These are phyloP conservation scores for Aspergillus nomiae DNA, from an alignment of 2,329 filamentous ascomycete genomes.

Conservation along the genomic window DNA sequence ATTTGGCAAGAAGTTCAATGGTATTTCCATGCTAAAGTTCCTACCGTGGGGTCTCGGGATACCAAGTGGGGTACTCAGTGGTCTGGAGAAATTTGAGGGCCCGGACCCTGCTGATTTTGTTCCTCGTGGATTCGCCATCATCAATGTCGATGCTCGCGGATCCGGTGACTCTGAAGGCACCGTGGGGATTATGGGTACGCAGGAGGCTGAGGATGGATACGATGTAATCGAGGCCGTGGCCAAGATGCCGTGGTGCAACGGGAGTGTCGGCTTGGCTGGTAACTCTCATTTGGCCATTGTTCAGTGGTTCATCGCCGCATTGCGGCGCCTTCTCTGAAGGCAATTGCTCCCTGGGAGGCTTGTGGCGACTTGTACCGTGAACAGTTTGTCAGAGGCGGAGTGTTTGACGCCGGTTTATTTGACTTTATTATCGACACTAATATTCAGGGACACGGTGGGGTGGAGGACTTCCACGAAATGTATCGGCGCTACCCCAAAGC, in stretches of 20 bases:
- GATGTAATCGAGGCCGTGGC: constrained; percentile 18
- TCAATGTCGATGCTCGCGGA: constrained; percentile 1
- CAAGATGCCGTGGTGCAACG: constrained; percentile 15
- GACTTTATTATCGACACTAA: constrained; percentile 12
- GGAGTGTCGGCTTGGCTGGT: constrained; percentile 14
- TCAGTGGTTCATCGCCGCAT: constrained; percentile 13
- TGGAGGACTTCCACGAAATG: constrained; percentile 11
- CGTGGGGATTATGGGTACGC: neutral
- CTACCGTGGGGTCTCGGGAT: neutral
- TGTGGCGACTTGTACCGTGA: neutral
- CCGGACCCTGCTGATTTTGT: neutral
- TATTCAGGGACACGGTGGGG: constrained; percentile 7
- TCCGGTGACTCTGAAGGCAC: neutral
- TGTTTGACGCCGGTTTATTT: neutral
- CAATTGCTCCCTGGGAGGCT: constrained; percentile 1
- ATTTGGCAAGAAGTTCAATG: neutral
- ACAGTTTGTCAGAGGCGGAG: neutral
- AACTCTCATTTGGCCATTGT: constrained; percentile 17
- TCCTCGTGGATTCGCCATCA: neutral
- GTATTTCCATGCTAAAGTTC: neutral
- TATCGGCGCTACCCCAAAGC: constrained; percentile 3
- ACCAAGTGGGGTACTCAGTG: neutral
- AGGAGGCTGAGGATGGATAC: constrained; percentile 2
- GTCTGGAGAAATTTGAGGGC: neutral
- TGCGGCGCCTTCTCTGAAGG: neutral